A percentile compares a stretch with the other conserved stretches of the same genome.
Evolutionary conservation across 2,329 filamentous ascomycete genomes (phyloP).

Genomic region (Neofusicoccum cordaticola): DNA sequence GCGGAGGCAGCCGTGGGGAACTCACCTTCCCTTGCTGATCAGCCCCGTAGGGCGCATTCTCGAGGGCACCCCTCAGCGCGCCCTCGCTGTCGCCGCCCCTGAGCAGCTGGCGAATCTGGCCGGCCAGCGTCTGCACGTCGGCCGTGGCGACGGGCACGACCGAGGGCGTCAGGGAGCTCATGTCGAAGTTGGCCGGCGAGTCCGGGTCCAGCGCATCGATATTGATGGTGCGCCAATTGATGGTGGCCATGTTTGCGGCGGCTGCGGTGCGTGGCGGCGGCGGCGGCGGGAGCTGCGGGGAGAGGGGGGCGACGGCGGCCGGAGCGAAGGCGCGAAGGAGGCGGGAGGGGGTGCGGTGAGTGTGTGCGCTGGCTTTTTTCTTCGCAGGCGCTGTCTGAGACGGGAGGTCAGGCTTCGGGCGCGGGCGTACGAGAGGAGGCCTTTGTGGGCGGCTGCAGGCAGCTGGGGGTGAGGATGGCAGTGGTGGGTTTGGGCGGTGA

Average conservation of each 20-base stretch:
- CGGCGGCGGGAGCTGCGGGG: background rate
- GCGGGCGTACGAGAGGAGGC: conserved; percentile 14
- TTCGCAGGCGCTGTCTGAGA: conserved; percentile 11
- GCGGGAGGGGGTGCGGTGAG: background rate
- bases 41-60: conserved; percentile 72
- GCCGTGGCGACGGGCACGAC: conserved; percentile 70
- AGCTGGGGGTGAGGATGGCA: background rate
- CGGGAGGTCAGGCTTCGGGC: background rate
- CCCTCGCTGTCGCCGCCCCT: conserved; percentile 84
- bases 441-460: background rate
- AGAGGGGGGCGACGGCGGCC: background rate
- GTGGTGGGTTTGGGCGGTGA: conserved; percentile 10
- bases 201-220: conserved; percentile 89
- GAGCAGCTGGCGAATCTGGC: conserved; percentile 83
- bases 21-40: conserved; percentile 54
- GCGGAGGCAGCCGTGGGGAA: conserved; percentile 19
- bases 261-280: background rate
- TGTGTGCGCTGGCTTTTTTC: conserved; percentile 13
- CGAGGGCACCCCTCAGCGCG: conserved; percentile 77
- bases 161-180: conserved; percentile 75
- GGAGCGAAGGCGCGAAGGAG: background rate
- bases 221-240: conserved; percentile 85
- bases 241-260: conserved; percentile 40
- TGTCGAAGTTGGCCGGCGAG: conserved; percentile 87
- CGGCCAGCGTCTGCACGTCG: conserved; percentile 73